These are phyloP conservation scores for Penicillium goetzii DNA, from an alignment of 495 filamentous ascomycete species.

Conservation along the genomic window DNA sequence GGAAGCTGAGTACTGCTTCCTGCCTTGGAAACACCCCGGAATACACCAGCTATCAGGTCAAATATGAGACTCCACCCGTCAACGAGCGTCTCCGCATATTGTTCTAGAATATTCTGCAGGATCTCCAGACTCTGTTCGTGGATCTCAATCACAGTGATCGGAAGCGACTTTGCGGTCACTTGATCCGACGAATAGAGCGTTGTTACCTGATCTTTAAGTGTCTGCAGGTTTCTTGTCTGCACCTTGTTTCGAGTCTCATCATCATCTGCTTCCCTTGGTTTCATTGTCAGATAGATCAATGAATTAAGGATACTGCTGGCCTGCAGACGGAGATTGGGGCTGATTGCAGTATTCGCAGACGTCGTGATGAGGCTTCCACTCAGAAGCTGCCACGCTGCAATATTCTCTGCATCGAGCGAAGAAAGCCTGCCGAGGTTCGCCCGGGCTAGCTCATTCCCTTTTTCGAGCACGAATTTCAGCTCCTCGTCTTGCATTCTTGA, in stretches of 20 bases:
- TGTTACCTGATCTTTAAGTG: slow-evolving; percentile 61
- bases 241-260: slow-evolving; percentile 50
- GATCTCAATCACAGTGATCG: slow-evolving; percentile 70
- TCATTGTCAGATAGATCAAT: slow-evolving; percentile 62
- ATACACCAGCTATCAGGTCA: slow-evolving; percentile 82
- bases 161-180: slow-evolving; percentile 34
- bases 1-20: slow-evolving; percentile 24
- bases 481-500: slow-evolving; percentile 52
- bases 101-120: slow-evolving; percentile 80
- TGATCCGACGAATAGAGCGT: slow-evolving; percentile 50
- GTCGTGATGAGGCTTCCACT: slow-evolving; percentile 67
- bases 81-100: slow-evolving; percentile 80
- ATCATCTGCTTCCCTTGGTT: slow-evolving; percentile 34
- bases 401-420: slow-evolving; percentile 57
- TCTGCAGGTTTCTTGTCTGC: slow-evolving; percentile 71
- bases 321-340: slow-evolving; percentile 66
- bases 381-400: slow-evolving; percentile 77
- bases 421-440: slow-evolving; percentile 81
- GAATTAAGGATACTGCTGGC: slow-evolving; percentile 75
- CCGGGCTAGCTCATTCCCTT: slow-evolving; percentile 73
- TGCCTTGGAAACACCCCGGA: slow-evolving; percentile 51
- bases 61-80: slow-evolving; percentile 86
- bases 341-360: slow-evolving; percentile 56
- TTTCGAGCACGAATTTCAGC: slow-evolving; percentile 75
- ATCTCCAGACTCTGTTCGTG: slow-evolving; percentile 82